These are phyloP conservation scores for Lactarius akahatsu DNA, from an alignment of 768 basidiomycete species.

Conservation along the genomic window DNA sequence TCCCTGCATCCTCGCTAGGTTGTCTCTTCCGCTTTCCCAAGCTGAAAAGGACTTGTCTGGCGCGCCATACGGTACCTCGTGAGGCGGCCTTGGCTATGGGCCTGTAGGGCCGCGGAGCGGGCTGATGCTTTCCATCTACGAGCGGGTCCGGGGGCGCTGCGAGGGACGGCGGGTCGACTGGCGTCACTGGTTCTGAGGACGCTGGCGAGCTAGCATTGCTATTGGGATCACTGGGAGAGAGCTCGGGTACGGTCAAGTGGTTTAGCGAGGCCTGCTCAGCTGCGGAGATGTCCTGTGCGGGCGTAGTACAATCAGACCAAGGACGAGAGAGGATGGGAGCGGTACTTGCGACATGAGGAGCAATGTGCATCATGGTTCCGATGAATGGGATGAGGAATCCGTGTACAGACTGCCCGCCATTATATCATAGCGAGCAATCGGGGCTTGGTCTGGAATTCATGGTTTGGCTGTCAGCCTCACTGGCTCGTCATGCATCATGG, in stretches of 20 bases:
- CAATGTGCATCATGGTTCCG: constrained; percentile 14
- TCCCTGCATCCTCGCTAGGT: constrained; percentile 2
- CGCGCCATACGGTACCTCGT: constrained; percentile 18
- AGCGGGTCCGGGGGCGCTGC: constrained; percentile 2
- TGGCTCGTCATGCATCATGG: too few species aligned
- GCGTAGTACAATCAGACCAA: background rate
- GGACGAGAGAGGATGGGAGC: background rate
- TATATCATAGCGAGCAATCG: background rate
- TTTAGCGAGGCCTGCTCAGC: constrained; percentile 26
- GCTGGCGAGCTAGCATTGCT: constrained; percentile 19
- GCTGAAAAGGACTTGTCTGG: constrained; percentile 13
- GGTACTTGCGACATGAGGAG: constrained; percentile 21
- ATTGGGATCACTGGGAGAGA: constrained; percentile 16
- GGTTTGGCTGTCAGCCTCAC: background rate
- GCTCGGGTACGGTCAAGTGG: constrained; percentile 15
- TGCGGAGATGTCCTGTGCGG: constrained; percentile 16
- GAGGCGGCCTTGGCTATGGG: constrained; percentile 3
- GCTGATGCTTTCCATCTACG: constrained; percentile 22
- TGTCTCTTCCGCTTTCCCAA: constrained; percentile 23
- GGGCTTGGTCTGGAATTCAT: background rate
- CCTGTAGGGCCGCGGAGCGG: constrained; percentile 14
- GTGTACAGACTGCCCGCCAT: background rate
- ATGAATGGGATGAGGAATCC: background rate
- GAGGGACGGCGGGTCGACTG: constrained; percentile 7
- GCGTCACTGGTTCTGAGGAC: constrained; percentile 16